These are phyloP conservation scores for Solanum chmielewskii DNA, from an alignment of 257 asterid genomes.

Conservation along the genomic window DNA sequence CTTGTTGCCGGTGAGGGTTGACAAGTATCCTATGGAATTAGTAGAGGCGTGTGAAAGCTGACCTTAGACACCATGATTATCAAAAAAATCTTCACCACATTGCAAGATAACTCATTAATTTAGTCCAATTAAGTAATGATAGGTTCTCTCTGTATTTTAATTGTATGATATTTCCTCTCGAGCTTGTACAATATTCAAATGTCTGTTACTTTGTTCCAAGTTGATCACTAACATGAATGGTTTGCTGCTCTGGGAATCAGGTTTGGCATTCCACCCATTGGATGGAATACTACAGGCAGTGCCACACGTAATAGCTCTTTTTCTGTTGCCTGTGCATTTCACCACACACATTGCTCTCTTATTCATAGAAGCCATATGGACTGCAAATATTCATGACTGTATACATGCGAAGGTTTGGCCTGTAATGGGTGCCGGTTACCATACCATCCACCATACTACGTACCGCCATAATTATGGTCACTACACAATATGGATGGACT, in stretches of 20 bases:
- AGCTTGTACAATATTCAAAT: not conserved
- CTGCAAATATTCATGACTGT: slow-evolving; percentile 93
- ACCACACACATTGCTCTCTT: slow-evolving; percentile 65
- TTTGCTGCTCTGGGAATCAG: slow-evolving; percentile 19
- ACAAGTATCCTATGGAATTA: not conserved
- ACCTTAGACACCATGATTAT: not conserved
- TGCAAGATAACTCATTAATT: not conserved
- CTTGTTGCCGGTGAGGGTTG: not conserved
- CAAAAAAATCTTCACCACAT: not conserved
- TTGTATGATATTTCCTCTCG: not conserved
- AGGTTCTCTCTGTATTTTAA: not conserved
- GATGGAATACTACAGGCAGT: slow-evolving; percentile 92
- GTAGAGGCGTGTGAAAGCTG: not conserved
- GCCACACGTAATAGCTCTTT: slow-evolving; percentile 77
- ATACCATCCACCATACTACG: slow-evolving; percentile 96
- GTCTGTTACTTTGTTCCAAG: not conserved
- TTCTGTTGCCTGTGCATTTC: slow-evolving; percentile 70
- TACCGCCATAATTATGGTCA: slow-evolving; percentile 94
- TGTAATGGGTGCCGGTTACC: slow-evolving; percentile 97
- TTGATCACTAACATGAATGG: not conserved
- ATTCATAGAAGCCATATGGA: slow-evolving; percentile 80
- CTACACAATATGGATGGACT: slow-evolving; percentile 96
- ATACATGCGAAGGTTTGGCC: slow-evolving; percentile 89
- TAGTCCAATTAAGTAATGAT: not conserved
- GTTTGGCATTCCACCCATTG: slow-evolving; percentile 90